Evolutionary conservation across 2,329 filamentous ascomycete species (phyloP).

Genomic region (Alternaria panax): DNA sequence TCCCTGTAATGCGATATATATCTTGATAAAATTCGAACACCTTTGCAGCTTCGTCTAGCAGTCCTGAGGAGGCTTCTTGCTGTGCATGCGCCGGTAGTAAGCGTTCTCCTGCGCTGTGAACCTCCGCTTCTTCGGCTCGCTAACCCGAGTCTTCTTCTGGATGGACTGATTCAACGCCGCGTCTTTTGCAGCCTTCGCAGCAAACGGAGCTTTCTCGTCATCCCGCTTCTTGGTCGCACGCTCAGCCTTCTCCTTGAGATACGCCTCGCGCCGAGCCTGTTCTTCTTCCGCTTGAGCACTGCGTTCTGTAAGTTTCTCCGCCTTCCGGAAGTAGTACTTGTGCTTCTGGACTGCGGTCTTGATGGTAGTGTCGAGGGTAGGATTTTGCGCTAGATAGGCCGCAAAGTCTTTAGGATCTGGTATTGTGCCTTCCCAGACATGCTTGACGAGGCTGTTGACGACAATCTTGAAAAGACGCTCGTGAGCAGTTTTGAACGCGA

Average conservation of each 20-base stretch:
- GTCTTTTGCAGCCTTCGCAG: not conserved
- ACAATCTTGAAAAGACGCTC: not conserved
- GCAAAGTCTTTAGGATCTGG: not conserved
- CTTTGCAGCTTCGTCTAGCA: not conserved
- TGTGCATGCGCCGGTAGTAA: not conserved
- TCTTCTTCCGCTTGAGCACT: not conserved
- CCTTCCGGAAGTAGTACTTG: not conserved
- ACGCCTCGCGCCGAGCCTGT: not conserved
- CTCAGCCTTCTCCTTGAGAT: not conserved
- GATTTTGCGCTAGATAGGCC: not conserved
- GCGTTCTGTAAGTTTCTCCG: not conserved
- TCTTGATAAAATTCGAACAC: not conserved
- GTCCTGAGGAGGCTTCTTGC: not conserved
- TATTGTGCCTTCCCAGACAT: not conserved
- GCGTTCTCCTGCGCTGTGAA: not conserved
- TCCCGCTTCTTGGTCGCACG: not conserved
- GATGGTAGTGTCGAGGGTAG: not conserved
- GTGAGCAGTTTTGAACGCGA: not conserved
- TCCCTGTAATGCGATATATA: not conserved
- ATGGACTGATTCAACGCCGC: not conserved
- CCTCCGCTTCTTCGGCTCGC: not conserved
- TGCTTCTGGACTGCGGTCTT: not conserved
- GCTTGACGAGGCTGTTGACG: fast-evolving
- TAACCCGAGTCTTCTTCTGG: not conserved
- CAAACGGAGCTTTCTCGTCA: not conserved